Base-by-base conservation (phyloP, 306 rosid genomes). In the Echinosophora koreensis region DNA sequence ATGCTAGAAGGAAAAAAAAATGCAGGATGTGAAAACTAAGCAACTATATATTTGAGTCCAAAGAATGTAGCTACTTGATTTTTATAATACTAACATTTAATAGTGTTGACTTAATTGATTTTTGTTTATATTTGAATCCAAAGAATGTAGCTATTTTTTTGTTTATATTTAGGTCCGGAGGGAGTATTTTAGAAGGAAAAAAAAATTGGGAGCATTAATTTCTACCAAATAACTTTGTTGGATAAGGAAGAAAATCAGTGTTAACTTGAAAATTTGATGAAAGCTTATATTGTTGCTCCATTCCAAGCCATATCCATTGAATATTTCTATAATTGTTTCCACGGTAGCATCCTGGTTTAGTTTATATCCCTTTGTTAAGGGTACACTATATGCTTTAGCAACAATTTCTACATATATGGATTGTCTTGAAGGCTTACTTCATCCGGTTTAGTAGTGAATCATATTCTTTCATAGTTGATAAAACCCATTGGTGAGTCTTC, bases 331-430 rank as follows among this genome's bases (percentile, higher is more conserved):
- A 57, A 71, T 41, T 67, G 38, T 30, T 67, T 70, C 22, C 4
- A 51, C 28, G 37, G 39, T 13, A 39, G 30, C 58, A 62, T 63
- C 62, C 6, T 79, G 67, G 61, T 71, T 63, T 47, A 18, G 16
- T 64, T 73, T 47, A 39, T 34, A 62, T 62, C 56, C 30, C 47
- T 66, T 57, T 75, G 67, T 51, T 69, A 60, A 27, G 56, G 4
- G 32, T 51, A 35, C 52, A 28, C 60, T 54, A 6, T 54, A 54
- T 13, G 69, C 39, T 61, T 49, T 51, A 66, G 57, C 37, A 73
- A 47, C 39, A 81, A 69, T 14, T 28, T 8, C 41, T 55, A 27
- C 39, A 34, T 58, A 50, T 5, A 46, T 47, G 30, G 22, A 35
- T 42, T 46, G 49, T 68, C 69, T 74, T 12, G 10, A 14, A 52